These are phyloP conservation scores for Malus hybrid DNA, from an alignment of 331 rosid species.

Conservation along the genomic window DNA sequence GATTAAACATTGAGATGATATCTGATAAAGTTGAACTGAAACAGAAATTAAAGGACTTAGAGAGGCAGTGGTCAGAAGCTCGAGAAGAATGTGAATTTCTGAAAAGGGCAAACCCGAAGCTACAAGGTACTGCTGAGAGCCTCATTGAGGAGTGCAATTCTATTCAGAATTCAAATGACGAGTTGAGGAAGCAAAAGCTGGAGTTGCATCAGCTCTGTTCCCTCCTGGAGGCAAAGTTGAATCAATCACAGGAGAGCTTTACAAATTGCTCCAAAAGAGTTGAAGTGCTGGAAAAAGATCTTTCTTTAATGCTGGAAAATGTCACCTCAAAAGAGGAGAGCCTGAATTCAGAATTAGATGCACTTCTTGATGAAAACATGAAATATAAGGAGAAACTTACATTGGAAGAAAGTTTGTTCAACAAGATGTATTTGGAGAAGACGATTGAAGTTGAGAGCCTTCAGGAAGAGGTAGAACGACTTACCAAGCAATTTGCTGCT, in stretches of 20 bases:
- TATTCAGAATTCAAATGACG: slow-evolving; percentile 47
- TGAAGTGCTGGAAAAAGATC: slow-evolving; percentile 42
- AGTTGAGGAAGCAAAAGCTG: slow-evolving; percentile 43
- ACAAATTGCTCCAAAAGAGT: slow-evolving; percentile 39
- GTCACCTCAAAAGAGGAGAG: slow-evolving; percentile 44
- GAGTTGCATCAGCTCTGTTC: slow-evolving; percentile 43
- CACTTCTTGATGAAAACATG: slow-evolving; percentile 49
- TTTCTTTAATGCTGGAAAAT: slow-evolving; percentile 43
- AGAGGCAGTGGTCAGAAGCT: slow-evolving; percentile 41
- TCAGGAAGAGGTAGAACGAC: slow-evolving; percentile 46
- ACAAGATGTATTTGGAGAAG: slow-evolving; percentile 55
- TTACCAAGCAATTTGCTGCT: slow-evolving; percentile 47
- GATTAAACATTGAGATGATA: slow-evolving; percentile 27
- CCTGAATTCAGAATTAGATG: slow-evolving; percentile 49
- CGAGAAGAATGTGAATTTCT: slow-evolving; percentile 52
- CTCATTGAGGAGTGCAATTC: slow-evolving; percentile 48
- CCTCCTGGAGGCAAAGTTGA: slow-evolving; percentile 43
- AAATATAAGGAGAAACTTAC: slow-evolving; percentile 37
- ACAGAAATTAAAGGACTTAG: slow-evolving; percentile 30
- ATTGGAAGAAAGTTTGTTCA: slow-evolving; percentile 37
- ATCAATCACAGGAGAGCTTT: slow-evolving; percentile 46
- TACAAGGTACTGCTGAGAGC: slow-evolving; percentile 34
- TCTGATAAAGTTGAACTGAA: slow-evolving; percentile 26
- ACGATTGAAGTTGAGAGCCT: slow-evolving; percentile 52
- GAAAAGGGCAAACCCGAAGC: slow-evolving; percentile 38